Percentiles rank a stretch among this genome's conserved stretches.
phyloP scores from a whole-genome alignment of 1,284 basidiomycete species.

The Ceratobasidium sp. region DNA sequence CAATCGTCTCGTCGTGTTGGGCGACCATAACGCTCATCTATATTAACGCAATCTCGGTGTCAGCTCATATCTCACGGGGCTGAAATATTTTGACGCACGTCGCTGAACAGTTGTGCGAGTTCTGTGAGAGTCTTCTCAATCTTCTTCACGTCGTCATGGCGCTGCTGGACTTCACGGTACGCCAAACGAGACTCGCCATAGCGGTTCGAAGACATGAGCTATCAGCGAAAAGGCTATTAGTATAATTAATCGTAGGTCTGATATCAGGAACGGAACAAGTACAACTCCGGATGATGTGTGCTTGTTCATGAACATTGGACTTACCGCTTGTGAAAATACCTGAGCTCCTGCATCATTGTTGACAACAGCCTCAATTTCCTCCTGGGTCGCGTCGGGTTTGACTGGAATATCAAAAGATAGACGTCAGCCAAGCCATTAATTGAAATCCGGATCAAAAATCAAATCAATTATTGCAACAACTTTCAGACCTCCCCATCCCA shows the following conservation, averaged over 20 bases:
- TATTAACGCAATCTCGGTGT: constrained; percentile 3
- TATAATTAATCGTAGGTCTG: not conserved
- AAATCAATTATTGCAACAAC: not conserved
- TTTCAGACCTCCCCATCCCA: not conserved
- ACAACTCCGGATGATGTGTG: not conserved
- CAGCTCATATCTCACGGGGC: constrained; percentile 16
- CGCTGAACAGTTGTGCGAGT: constrained; percentile 88
- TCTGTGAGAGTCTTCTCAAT: constrained; percentile 91
- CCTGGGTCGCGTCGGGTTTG: constrained; percentile 88
- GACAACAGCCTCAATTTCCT: constrained; percentile 83
- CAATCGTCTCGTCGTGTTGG: constrained; percentile 81
- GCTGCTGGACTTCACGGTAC: constrained; percentile 89
- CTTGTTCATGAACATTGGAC: constrained; percentile 48
- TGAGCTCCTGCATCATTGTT: constrained; percentile 79
- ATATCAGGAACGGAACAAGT: not conserved
- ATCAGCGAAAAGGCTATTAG: constrained; percentile 30
- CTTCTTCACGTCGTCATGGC: constrained; percentile 87
- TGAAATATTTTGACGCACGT: constrained; percentile 61
- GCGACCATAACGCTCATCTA: constrained; percentile 82
- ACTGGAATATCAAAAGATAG: constrained; percentile 58
- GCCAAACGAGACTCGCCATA: constrained; percentile 87
- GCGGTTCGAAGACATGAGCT: constrained; percentile 85
- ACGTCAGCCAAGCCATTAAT: not conserved
- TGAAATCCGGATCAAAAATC: not conserved
- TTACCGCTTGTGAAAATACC: constrained; percentile 88